phyloP scores from a whole-genome alignment of 2,329 filamentous ascomycete genomes.

The Penicillium sp. region DNA sequence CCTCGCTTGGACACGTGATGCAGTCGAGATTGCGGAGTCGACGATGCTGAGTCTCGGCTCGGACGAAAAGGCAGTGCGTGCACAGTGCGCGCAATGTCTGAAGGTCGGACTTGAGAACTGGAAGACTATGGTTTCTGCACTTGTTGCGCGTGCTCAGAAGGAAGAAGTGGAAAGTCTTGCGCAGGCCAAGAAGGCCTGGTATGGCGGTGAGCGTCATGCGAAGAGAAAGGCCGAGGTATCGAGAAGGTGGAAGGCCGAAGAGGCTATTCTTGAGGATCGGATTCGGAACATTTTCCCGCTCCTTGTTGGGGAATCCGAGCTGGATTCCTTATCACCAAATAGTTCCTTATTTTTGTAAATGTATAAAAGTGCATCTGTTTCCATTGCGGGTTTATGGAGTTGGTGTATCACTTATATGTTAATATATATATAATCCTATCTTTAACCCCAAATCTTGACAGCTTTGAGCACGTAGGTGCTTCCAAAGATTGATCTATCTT shows the following conservation, averaged over 20 bases:
- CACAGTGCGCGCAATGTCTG: constrained; percentile 75
- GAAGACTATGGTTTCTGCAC: constrained; percentile 72
- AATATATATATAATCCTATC: too few relatives aligned
- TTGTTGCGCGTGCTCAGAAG: constrained; percentile 50
- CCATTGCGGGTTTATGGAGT: background rate
- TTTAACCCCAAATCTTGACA: too few relatives aligned
- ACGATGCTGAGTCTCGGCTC: constrained; percentile 46
- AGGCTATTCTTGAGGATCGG: constrained; percentile 39
- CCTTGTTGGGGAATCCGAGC: constrained; percentile 31
- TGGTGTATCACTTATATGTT: background rate
- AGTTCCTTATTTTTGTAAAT: constrained; percentile 29
- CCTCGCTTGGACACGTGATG: constrained; percentile 85
- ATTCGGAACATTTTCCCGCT: constrained; percentile 30
- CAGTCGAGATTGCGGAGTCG: constrained; percentile 76
- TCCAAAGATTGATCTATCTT: too few relatives aligned
- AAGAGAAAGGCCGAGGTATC: constrained; percentile 31
- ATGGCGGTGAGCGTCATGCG: constrained; percentile 29
- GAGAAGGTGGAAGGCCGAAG: constrained; percentile 44
- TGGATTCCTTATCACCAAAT: constrained; percentile 30
- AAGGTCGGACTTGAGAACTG: constrained; percentile 77
- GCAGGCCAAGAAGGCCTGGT: constrained; percentile 37
- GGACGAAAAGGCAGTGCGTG: constrained; percentile 44
- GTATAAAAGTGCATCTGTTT: background rate
- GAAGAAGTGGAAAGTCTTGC: constrained; percentile 38
- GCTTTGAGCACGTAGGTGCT: too few relatives aligned